A percentile compares a stretch with the other conserved stretches of the same genome.
These are phyloP conservation scores for Phytophthora palmivora DNA, from an alignment of 352 stramenopile species.

Conservation along the genomic window DNA sequence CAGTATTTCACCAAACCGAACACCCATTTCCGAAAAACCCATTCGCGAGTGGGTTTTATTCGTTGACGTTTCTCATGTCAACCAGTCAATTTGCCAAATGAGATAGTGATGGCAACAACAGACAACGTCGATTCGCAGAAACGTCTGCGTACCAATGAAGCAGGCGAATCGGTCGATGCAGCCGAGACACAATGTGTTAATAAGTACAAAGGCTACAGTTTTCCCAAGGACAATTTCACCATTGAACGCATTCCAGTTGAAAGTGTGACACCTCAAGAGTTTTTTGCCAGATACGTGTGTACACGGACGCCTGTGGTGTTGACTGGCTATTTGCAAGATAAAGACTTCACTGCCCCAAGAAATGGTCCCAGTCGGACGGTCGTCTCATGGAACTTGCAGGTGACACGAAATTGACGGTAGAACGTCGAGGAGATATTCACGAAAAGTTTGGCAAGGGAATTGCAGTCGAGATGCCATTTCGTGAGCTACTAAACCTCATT, in stretches of 20 bases:
- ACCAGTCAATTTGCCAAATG: constrained; percentile 45
- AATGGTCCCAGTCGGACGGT: constrained; percentile 74
- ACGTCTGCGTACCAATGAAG: constrained; percentile 49
- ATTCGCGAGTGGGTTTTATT: too few species aligned
- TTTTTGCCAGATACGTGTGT: constrained; percentile 83
- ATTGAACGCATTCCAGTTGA: constrained; percentile 63
- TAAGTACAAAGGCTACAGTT: constrained; percentile 64
- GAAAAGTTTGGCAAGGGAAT: constrained; percentile 90
- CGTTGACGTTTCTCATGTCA: constrained; percentile 26
- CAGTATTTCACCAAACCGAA: too few species aligned
- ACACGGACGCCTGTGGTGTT: constrained; percentile 86
- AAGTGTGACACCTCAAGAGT: constrained; percentile 67
- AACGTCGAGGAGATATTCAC: constrained; percentile 65
- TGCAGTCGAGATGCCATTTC: constrained; percentile 85
- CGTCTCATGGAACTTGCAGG: constrained; percentile 72
- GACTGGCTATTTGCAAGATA: constrained; percentile 63
- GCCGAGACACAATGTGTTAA: constrained; percentile 43
- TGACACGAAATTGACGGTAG: constrained; percentile 76
- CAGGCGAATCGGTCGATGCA: constrained; percentile 17
- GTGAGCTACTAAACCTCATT: constrained; percentile 78
- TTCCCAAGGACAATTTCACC: constrained; percentile 50
- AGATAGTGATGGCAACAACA: constrained; percentile 6
- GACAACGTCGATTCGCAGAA: constrained; percentile 38
- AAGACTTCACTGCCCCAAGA: constrained; percentile 55
- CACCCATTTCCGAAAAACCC: too few species aligned